Percentiles rank a stretch among this genome's conserved stretches.
Evolutionary conservation across 2,329 filamentous ascomycete genomes (phyloP).

Genomic region (Trichophyton mentagrophytes): DNA sequence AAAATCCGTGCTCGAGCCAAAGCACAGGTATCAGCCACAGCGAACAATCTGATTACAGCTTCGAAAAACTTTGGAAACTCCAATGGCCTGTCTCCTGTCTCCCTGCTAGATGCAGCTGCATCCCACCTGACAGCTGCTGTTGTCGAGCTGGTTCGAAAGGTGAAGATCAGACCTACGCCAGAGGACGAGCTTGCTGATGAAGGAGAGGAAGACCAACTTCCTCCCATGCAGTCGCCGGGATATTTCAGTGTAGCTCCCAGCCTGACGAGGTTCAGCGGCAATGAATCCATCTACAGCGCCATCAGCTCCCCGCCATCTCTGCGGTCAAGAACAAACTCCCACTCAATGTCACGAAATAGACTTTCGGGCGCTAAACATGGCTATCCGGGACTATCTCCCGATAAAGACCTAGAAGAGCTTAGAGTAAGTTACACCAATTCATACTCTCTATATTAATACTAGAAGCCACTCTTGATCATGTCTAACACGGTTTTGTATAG

Average conservation of each 20-base stretch:
- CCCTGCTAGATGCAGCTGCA: constrained; percentile 80
- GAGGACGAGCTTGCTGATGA: constrained; percentile 65
- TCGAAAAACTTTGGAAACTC: constrained; percentile 80
- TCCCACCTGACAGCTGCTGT: constrained; percentile 78
- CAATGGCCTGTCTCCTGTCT: constrained; percentile 80
- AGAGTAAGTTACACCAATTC: constrained; percentile 36
- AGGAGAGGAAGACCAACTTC: constrained; percentile 44
- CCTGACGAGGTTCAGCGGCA: constrained; percentile 42
- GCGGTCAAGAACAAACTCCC: constrained; percentile 23
- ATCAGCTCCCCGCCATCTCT: constrained; percentile 51
- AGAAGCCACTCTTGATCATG: background rate
- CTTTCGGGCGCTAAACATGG: constrained; percentile 21
- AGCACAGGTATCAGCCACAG: constrained; percentile 73
- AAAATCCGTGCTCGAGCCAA: constrained; percentile 58
- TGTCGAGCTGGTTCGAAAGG: constrained; percentile 69
- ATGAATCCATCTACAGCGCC: constrained; percentile 64
- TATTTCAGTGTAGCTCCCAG: constrained; percentile 51
- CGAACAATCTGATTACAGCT: constrained; percentile 90
- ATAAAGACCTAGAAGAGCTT: constrained; percentile 46
- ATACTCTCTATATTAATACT: no score
- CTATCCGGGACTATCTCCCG: constrained; percentile 31
- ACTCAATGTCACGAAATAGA: constrained; percentile 22
- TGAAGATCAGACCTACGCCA: constrained; percentile 70
- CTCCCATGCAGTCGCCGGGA: constrained; percentile 53
- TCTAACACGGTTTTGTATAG: constrained; percentile 24